These are phyloP conservation scores for Polytrichum commune DNA, from an alignment of 225 moss, liverwort and hornwort species.

Conservation along the genomic window DNA sequence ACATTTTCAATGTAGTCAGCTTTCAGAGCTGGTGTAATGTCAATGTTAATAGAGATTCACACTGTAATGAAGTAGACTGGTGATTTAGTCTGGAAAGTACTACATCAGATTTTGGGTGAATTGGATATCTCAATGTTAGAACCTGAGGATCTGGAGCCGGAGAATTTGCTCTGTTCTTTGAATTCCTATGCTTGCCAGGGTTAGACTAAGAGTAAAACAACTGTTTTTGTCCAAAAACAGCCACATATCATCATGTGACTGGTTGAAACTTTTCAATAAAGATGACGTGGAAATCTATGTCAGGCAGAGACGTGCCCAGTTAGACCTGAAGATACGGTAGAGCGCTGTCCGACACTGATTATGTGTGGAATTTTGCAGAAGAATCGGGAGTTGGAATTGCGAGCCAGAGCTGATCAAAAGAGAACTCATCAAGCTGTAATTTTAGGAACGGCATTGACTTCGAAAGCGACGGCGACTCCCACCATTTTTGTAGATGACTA, in stretches of 20 bases:
- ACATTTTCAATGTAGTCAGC: background rate
- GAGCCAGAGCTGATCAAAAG: background rate
- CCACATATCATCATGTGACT: background rate
- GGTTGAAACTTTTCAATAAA: background rate
- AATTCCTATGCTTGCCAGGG: background rate
- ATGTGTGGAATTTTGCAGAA: background rate
- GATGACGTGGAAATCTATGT: background rate
- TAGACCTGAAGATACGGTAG: background rate
- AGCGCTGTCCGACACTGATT: background rate
- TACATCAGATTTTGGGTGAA: background rate
- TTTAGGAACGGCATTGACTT: background rate
- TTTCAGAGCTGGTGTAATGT: background rate
- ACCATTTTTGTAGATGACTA: conserved; percentile 4
- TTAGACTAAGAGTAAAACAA: background rate
- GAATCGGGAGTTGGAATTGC: background rate
- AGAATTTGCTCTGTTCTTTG: background rate
- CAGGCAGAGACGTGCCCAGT: background rate
- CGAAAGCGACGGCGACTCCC: background rate
- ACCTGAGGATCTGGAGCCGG: background rate
- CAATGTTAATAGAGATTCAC: background rate
- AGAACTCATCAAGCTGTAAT: conserved; percentile 5
- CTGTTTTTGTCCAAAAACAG: background rate
- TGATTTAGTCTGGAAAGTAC: background rate
- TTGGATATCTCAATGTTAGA: background rate
- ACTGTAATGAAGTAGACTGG: background rate